phyloP scores from a whole-genome alignment of 1,284 basidiomycete genomes.

The Moesziomyces parantarcticus region DNA sequence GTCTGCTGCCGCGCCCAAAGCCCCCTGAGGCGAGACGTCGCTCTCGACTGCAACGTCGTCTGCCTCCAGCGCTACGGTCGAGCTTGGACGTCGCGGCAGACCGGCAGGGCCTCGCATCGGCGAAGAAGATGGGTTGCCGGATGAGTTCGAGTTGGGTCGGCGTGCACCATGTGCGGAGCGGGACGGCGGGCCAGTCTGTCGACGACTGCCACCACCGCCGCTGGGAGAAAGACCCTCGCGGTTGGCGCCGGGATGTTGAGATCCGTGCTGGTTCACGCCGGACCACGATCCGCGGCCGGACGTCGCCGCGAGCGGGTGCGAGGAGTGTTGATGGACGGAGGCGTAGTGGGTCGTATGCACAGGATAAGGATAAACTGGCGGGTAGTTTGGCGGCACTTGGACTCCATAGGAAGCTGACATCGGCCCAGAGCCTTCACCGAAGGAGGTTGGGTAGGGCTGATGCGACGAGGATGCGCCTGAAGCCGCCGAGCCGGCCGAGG shows the following conservation, averaged over 20 bases:
- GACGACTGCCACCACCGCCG: slow-evolving; percentile 16
- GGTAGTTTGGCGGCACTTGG: slow-evolving; percentile 16
- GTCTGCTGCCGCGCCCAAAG: slow-evolving; percentile 2
- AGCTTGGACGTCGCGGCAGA: slow-evolving; percentile 14
- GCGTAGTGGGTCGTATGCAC: slow-evolving; percentile 16
- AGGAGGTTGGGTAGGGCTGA: slow-evolving; percentile 17
- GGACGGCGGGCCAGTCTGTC: slow-evolving; percentile 19
- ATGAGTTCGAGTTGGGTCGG: slow-evolving; percentile 27
- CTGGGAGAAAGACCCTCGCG: slow-evolving; percentile 3
- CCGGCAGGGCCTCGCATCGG: slow-evolving; percentile 12
- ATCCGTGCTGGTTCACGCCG: slow-evolving; percentile 1
- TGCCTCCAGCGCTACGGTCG: slow-evolving; percentile 2
- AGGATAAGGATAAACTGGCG: slow-evolving; percentile 17
- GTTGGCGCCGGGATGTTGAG: not conserved
- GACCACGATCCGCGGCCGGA: slow-evolving; percentile 14
- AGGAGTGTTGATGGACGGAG: slow-evolving; percentile 15
- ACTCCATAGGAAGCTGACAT: slow-evolving; percentile 10
- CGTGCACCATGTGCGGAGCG: slow-evolving; percentile 6
- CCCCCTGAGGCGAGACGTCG: not conserved
- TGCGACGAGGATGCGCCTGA: slow-evolving; percentile 15
- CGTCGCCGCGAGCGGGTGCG: slow-evolving; percentile 8
- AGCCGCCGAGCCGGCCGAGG: slow-evolving; percentile 12
- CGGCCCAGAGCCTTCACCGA: slow-evolving; percentile 10
- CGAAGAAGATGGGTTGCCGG: slow-evolving; percentile 19
- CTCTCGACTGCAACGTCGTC: slow-evolving; percentile 1